Evolutionary conservation across 768 basidiomycete species (phyloP).

Genomic region (Serpula lacrymans): DNA sequence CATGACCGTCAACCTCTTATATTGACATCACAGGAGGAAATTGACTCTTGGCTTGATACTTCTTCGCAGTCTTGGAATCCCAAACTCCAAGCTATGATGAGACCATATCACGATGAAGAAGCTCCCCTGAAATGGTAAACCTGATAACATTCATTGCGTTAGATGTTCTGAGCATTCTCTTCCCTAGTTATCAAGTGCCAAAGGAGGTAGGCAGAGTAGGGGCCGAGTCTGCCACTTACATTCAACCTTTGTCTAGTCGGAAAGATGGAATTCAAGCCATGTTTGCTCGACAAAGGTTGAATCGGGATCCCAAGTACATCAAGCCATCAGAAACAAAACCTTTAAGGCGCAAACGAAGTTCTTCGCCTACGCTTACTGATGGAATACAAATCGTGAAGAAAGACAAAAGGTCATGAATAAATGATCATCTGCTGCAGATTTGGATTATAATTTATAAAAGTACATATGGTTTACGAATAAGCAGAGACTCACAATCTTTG

Average conservation of each 20-base stretch:
- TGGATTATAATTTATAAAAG: too few relatives aligned
- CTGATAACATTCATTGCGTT: too few relatives aligned
- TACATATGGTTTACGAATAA: too few relatives aligned
- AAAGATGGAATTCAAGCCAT: conserved; percentile 86
- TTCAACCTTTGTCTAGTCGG: conserved; percentile 73
- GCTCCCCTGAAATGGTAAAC: conserved; percentile 71
- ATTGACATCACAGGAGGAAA: conserved; percentile 55
- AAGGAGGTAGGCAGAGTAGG: conserved; percentile 91
- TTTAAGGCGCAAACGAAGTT: conserved; percentile 27
- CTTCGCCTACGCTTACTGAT: conserved; percentile 11
- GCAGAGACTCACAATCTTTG: too few relatives aligned
- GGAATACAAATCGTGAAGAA: too few relatives aligned
- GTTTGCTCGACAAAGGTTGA: conserved; percentile 62
- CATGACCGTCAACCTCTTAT: conserved; percentile 90
- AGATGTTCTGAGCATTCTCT: not conserved
- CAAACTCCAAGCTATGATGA: conserved; percentile 55
- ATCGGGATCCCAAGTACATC: conserved; percentile 6
- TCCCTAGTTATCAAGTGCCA: conserved; percentile 76
- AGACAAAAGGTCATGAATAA: too few relatives aligned
- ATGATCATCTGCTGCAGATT: too few relatives aligned
- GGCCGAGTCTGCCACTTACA: conserved; percentile 74
- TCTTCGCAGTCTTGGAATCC: conserved; percentile 61
- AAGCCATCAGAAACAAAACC: conserved; percentile 4
- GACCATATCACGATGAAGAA: conserved; percentile 50
- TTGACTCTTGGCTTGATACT: conserved; percentile 79